Evolutionary conservation across 2,329 filamentous ascomycete genomes (phyloP).

Genomic region (Cladosporium sp.): DNA sequence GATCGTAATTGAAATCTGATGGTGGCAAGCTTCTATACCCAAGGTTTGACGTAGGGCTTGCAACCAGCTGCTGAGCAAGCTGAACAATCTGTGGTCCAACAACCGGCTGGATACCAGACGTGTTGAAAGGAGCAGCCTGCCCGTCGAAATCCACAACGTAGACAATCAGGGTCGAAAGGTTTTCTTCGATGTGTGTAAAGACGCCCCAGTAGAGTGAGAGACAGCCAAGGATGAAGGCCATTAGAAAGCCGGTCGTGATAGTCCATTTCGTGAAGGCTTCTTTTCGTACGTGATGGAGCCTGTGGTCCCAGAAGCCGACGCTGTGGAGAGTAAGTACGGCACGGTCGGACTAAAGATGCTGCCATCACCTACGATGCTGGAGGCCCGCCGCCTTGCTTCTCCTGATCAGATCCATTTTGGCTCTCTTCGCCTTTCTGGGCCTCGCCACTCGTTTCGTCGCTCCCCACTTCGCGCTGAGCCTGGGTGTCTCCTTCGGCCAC

Average conservation of each 20-base stretch:
- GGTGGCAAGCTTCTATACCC: constrained; percentile 47
- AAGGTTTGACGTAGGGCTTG: constrained; percentile 36
- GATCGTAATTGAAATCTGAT: constrained; percentile 50
- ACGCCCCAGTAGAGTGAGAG: constrained; percentile 58
- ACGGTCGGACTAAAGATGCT: not conserved
- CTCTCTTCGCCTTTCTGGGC: not conserved
- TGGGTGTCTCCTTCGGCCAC: not conserved
- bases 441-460: not conserved
- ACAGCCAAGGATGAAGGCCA: constrained; percentile 50
- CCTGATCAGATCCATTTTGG: not conserved
- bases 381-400: constrained; percentile 1
- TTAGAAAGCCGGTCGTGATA: constrained; percentile 44
- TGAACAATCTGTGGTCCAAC: constrained; percentile 51
- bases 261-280: constrained; percentile 38
- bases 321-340: not conserved
- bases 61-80: constrained; percentile 39
- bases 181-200: constrained; percentile 47
- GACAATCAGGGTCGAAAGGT: constrained; percentile 45
- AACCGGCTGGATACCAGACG: constrained; percentile 39
- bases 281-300: constrained; percentile 34
- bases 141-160: constrained; percentile 61
- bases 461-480: not conserved
- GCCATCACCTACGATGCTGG: not conserved
- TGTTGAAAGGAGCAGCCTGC: constrained; percentile 45
- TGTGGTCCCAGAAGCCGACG: constrained; percentile 43